Base-by-base conservation (phyloP, 495 filamentous ascomycete genomes). In the Penicillium pulvis region DNA sequence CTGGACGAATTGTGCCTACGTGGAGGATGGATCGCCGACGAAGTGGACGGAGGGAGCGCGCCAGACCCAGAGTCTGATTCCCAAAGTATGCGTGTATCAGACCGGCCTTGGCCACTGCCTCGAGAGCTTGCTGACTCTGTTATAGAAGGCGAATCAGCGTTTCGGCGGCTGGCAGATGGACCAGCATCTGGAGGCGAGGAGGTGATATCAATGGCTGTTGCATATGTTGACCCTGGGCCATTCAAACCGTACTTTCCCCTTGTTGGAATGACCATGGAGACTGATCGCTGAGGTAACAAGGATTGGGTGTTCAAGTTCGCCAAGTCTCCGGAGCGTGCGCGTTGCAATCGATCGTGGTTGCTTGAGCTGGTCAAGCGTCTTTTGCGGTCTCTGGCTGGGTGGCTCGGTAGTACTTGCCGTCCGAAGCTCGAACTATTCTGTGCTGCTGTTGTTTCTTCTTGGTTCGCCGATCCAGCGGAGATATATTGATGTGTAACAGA, bases 191-290 rank as follows among this genome's bases (percentile, higher is more conserved):
- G 65, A 8, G 69, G 64, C 1, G 76, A 75, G 14, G 75, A 75
- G 2, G 69, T 67, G 28, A 78, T 56, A 41, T 78, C 74, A 42
- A 79, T 74, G 10, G 77, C 69, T 7, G 65, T 72, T 6, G 66
- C 67, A 50, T 67, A 70, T 16, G 75, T 71, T 1, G 73, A 63
- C 0, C 77, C 75, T 9, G 70, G 51, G 6, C 41, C 26, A 6
- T 55, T 17, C 5, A 58, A 39, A 36, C 49, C 44, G 8, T 54
- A 46, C 48, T 53, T 57, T 54, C 11, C 12, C 31, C 63, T 58
- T 17, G 67, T 68, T n/a, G 60, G 54, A 30, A 53, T 31, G 2
- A 62, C 48, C 66, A 61, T 57, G 0, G 66, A 69, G 9, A 60
- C 51, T 44, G 65, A 66, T 47, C 67, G 57, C 45, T 70, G 56